phyloP scores from a whole-genome alignment of 2,329 filamentous ascomycete species.

The Beauveria bassiana region DNA sequence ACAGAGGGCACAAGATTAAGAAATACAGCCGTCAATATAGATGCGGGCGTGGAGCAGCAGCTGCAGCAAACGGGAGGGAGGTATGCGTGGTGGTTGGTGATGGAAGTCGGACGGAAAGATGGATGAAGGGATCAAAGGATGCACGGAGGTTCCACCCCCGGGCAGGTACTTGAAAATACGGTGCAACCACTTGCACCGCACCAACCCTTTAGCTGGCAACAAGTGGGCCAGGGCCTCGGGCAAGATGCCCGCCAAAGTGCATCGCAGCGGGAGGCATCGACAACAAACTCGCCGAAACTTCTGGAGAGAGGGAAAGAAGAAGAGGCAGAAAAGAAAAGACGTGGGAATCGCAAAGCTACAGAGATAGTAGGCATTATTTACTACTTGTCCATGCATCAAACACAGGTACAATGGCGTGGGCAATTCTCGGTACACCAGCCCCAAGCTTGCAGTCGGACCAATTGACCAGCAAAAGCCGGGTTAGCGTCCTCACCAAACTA shows the following conservation, averaged over 20 bases:
- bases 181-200: background rate
- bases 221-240: background rate
- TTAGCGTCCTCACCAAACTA: background rate
- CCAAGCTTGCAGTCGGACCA: background rate
- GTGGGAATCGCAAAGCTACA: no score
- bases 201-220: background rate
- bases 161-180: conserved; percentile 2
- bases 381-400: no score
- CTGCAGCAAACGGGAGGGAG: background rate
- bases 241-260: background rate
- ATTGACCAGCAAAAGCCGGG: background rate
- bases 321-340: no score
- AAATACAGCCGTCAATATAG: background rate
- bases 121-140: conserved; percentile 10
- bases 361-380: no score
- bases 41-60: background rate
- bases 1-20: background rate
- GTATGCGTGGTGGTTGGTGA: background rate
- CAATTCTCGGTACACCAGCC: no score
- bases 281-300: no score
- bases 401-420: no score
- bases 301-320: no score
- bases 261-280: no score
- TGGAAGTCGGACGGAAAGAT: background rate
- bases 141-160: conserved; percentile 9